These are phyloP conservation scores for Hygrophoropsis aurantiaca DNA, from an alignment of 768 basidiomycete genomes.

Conservation along the genomic window DNA sequence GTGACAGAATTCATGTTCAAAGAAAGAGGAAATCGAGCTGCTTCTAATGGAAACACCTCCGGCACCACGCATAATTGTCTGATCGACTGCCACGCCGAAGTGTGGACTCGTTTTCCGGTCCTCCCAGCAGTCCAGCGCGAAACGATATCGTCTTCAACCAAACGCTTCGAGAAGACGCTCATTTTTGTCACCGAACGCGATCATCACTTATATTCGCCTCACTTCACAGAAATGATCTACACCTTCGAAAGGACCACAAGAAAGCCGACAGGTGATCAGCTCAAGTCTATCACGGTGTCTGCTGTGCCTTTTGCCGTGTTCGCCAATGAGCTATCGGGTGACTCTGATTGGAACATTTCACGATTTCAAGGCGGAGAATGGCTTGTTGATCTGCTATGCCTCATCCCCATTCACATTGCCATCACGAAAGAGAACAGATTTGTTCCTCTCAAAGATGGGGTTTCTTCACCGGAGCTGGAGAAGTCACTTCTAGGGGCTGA, in stretches of 20 bases:
- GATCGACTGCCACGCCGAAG: constrained; percentile 53
- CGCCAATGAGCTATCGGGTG: constrained; percentile 9
- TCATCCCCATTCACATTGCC: constrained; percentile 66
- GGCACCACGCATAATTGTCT: constrained; percentile 46
- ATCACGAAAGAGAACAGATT: constrained; percentile 60
- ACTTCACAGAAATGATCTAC: constrained; percentile 46
- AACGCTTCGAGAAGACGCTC: constrained; percentile 35
- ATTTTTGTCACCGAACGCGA: constrained; percentile 44
- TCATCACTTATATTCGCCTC: constrained; percentile 33
- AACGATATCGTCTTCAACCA: constrained; percentile 36
- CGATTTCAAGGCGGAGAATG: constrained; percentile 54
- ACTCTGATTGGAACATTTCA: constrained; percentile 31
- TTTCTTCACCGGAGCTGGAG: constrained; percentile 50
- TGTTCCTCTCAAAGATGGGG: constrained; percentile 58
- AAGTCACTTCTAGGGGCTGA: constrained; percentile 57
- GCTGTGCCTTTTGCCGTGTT: constrained; percentile 31
- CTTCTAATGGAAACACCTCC: constrained; percentile 11
- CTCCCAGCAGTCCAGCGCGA: constrained; percentile 49
- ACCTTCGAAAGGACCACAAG: constrained; percentile 48
- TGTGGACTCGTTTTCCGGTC: constrained; percentile 64
- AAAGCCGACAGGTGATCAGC: constrained; percentile 50
- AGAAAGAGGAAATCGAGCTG: constrained; percentile 33
- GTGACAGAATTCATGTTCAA: constrained; percentile 57
- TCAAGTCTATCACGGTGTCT: constrained; percentile 38
- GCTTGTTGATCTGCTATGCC: constrained; percentile 58